Base-by-base conservation (phyloP, 208 protist species). In the Acanthamoeba quina region DNA sequence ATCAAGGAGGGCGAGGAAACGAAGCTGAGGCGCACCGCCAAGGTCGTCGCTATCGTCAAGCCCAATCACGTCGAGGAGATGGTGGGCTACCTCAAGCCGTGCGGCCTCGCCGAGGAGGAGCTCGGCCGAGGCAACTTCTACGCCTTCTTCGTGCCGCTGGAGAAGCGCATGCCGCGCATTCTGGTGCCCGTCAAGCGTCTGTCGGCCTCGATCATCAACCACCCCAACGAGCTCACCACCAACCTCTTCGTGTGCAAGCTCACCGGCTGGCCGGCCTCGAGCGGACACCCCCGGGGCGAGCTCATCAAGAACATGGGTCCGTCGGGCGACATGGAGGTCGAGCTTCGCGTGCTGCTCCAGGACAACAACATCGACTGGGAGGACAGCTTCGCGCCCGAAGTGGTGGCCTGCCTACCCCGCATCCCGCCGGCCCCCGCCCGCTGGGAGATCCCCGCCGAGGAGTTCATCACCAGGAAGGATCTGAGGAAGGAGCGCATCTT, bases 271-370 rank as follows among this genome's bases (percentile, higher is more conserved):
- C 85, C 92, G 21, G 60, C 88, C 7, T 76, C 74, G 37, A 92
- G 83, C 26, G 44, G 52, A 5, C 66, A 91, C 7, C 94, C 95
- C 52, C 6, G 82, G 31, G 95, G 94, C 58, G 49, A 64, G n/a
- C 94, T 97, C 60, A 54, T 91, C 31, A 47, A 58, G 80, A n/a
- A 96, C 17, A 90, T 96, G 83, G 97, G 97, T 31, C 49, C 93
- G 29, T 94, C 96, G n/a, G 98, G 97, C 62, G 95, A 97, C 41
- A 95, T 97, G 41, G 95, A 98, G 29, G 96, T 96, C 5, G 98
- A 99, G 88, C 97, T 96, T 3, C 85, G 95, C 49, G 95, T 96
- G 3, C 80, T 98, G 2, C 90, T 99, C 0, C 47, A 96, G 26
- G 97, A 97, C 68, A 92, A 97, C 78, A 26, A 91, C 47, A 96